These are phyloP conservation scores for Pythium monospermum DNA, from an alignment of 352 stramenopile genomes.

Conservation along the genomic window DNA sequence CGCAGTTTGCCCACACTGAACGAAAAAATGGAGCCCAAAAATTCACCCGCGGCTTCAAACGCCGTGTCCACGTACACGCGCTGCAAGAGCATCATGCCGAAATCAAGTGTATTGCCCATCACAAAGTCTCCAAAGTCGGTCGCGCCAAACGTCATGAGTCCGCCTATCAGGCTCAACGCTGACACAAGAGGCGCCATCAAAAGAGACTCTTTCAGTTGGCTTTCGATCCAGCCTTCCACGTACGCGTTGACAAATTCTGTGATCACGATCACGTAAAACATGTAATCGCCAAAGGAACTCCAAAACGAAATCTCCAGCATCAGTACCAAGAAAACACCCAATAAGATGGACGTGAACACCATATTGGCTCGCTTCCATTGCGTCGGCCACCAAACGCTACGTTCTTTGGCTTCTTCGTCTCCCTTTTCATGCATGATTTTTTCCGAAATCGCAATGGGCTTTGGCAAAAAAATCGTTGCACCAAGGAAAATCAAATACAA, in stretches of 20 bases:
- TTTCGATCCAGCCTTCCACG: constrained; percentile 87
- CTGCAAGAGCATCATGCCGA: constrained; percentile 93
- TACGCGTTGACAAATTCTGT: constrained; percentile 89
- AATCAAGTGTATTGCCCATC: constrained; percentile 92
- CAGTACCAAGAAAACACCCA: constrained; percentile 91
- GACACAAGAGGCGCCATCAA: constrained; percentile 89
- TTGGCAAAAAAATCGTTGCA: constrained; percentile 90
- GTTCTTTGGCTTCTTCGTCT: constrained; percentile 53
- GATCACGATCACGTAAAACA: constrained; percentile 95
- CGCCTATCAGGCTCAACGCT: constrained; percentile 85
- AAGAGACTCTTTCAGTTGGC: constrained; percentile 88
- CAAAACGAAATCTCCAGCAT: constrained; percentile 97
- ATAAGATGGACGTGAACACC: constrained; percentile 90
- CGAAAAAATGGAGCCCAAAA: constrained; percentile 33
- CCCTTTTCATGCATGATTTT: constrained; percentile 84
- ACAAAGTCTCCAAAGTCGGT: constrained; percentile 97
- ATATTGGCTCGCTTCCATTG: constrained; percentile 96
- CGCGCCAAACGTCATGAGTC: constrained; percentile 93
- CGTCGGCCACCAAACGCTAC: constrained; percentile 85
- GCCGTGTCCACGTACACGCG: constrained; percentile 88
- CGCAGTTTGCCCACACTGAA: constrained; percentile 43
- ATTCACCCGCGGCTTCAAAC: constrained; percentile 73
- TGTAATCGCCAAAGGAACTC: constrained; percentile 91
- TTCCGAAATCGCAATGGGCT: constrained; percentile 86
- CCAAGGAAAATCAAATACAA: constrained; percentile 83